Evolutionary conservation across 2,329 filamentous ascomycete species (phyloP), one percentile per base, ranked within the genome.

Genomic region (Monascus ruber): DNA sequence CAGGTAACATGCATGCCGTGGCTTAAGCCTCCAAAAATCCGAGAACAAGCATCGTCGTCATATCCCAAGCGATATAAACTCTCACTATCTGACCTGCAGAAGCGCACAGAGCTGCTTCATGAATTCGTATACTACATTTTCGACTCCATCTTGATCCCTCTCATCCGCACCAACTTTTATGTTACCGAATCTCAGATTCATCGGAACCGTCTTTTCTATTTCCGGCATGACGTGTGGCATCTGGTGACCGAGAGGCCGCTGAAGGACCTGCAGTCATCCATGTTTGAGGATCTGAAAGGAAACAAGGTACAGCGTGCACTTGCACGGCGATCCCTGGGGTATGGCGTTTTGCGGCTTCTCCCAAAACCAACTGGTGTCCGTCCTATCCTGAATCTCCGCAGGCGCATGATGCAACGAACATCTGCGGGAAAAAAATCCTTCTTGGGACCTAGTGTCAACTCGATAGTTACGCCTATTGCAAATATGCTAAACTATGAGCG

Each of bases 111-210:
- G 53, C 71, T 96, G 0, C 76, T 95, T 36, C 64, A 79, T 38
- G 91, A 98, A 58, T 79, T 96, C 42, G 53, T 96, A 5, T 96
- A 95, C 64, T 98, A 88, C 57, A 48, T 94, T 4, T 91, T 98
- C 52, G 91, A 98, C 60, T 95, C 88, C 0, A 71, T 95, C 24
- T 56, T 98, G 40, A 83, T 96, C 50, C 89, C 91, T 6, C 71
- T 98, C 5, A 74, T 96, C 35, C 78, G 85, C 28, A 79, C 77
- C 45, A 88, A 91, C 53, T 98, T 98, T 53, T 89, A 96, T 55
- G 84, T 95, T 31, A 98, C 91, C 0, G 91, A 98, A 59, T 91
- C 87, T 0, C 87, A 78, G 46, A 70, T 71, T 1, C 78, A 94
- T 54, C 79, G 82, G 10, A 86, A 91, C 51, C 77, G 79, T 26